Base-by-base conservation (phyloP, 148 eudicot species). In the Diospyros lotus region DNA sequence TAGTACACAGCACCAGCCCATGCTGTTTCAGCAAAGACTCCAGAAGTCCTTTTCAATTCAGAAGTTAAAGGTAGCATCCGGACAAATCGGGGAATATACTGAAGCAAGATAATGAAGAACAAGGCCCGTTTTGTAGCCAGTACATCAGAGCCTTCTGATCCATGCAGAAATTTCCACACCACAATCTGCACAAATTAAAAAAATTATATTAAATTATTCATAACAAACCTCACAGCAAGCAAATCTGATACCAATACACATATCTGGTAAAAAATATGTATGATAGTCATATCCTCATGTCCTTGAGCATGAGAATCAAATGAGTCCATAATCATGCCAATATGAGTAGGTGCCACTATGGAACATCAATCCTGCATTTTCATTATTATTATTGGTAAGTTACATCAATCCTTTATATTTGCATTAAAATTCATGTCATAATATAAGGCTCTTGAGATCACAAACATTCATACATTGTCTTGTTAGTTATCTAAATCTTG, bases 1-100 rank as follows among this genome's bases (percentile, higher is more conserved):
- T 95, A 95, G 81, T 86, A 89, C 45, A 85, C 98, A 82, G 97
- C 98, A 73, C 98, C 98, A 77, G 94, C 96, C 98, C 97, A 95
- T 51, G 97, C 97, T 73, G 96, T 92, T 82, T 92, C 96, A 77
- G 96, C 96, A 84, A 95, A 87, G 77, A 90, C 98, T 68, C 98
- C 98, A 18, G 97, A 84, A 65, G 98, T 95, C 78, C 96, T 90
- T 88, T 92, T 95, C 77, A 95, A 76, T 82, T 95, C 93, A 44
- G 97, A 89, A 76, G 94, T 89, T 44, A 95, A 77, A 58, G 97
- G 98, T 73, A 85, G 58, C 64, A 95, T 81, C 72, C 98, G 84
- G 65, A 78, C 82, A 78, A 90, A 85, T 73, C 98, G 80, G 53
- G 94, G 97, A 63, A 95, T 79, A 74, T 92, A 95, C 75, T 94